phyloP scores from a whole-genome alignment of 352 stramenopile genomes.

The Blastocystis hominis region DNA sequence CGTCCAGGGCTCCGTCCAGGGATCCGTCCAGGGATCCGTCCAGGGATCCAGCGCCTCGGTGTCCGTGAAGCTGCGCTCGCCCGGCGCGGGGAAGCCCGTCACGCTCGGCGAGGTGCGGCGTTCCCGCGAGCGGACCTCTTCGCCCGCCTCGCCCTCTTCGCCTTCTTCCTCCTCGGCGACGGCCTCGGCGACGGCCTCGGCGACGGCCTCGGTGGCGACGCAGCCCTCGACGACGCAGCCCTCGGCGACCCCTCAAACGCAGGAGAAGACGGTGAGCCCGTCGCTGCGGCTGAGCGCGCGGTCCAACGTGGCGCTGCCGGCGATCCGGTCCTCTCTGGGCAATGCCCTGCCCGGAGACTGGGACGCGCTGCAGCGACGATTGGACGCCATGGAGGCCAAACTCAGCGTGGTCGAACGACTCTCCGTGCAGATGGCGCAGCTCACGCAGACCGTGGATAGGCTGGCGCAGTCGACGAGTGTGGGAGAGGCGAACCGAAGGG shows the following conservation, averaged over 20 bases:
- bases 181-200: neutral
- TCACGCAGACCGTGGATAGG: neutral
- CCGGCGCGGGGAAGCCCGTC: neutral
- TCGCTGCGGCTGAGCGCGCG: neutral
- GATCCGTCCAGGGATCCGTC: no score
- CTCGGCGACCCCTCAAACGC: neutral
- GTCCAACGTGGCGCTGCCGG: neutral
- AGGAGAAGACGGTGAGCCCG: neutral
- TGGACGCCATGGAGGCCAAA: slow-evolving; percentile 3
- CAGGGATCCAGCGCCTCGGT: no score
- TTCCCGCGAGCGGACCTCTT: neutral
- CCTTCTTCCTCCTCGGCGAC: neutral
- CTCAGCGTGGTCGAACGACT: neutral
- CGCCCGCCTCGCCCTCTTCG: neutral
- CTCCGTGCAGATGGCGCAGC: neutral
- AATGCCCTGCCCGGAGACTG: neutral
- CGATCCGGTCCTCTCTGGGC: neutral
- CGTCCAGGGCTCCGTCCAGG: no score
- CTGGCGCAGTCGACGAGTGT: neutral
- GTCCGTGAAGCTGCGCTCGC: neutral
- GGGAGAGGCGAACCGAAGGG: neutral
- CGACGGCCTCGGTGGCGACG: neutral
- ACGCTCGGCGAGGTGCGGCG: neutral
- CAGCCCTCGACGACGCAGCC: neutral
- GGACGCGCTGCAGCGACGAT: neutral